Conservation (phyloP, 306 rosid genomes). For the Prunus mongolica region DNA sequence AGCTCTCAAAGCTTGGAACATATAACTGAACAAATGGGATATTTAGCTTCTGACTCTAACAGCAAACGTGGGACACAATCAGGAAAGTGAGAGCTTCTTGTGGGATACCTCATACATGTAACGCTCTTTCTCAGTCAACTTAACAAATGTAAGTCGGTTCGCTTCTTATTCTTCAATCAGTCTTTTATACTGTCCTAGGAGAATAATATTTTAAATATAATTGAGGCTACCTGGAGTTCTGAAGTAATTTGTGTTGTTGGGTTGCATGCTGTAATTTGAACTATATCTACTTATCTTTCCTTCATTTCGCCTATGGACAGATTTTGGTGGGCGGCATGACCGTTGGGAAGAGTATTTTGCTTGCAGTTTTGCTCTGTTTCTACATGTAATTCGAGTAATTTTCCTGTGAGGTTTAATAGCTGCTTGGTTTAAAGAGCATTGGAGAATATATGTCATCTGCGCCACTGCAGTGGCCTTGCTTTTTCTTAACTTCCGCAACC, state of each 20-base stretch:
- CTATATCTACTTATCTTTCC: neutral
- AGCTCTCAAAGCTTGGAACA: slow-evolving; percentile 31
- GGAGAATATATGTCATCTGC: neutral
- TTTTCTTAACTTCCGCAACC: neutral
- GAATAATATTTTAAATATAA: neutral
- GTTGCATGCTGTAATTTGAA: neutral
- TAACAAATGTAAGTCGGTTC: slow-evolving; percentile 8
- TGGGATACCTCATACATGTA: neutral
- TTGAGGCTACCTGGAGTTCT: neutral
- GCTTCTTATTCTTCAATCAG: neutral
- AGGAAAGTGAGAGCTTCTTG: neutral
- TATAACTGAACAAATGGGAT: slow-evolving; percentile 42
- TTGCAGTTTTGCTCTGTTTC: neutral
- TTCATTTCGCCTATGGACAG: neutral
- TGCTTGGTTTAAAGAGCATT: neutral
- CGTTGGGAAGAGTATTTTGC: neutral
- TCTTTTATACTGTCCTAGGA: neutral
- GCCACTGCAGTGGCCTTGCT: neutral
- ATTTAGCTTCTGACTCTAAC: slow-evolving; percentile 39
- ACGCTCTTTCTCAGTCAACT: neutral
- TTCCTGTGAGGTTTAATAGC: neutral
- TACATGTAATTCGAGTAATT: neutral
- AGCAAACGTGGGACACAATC: slow-evolving; percentile 4
- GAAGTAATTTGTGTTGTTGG: neutral
- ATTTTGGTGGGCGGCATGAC: neutral